Conservation (phyloP, 2,329 filamentous ascomycete species). For the Apiospora aurea region DNA sequence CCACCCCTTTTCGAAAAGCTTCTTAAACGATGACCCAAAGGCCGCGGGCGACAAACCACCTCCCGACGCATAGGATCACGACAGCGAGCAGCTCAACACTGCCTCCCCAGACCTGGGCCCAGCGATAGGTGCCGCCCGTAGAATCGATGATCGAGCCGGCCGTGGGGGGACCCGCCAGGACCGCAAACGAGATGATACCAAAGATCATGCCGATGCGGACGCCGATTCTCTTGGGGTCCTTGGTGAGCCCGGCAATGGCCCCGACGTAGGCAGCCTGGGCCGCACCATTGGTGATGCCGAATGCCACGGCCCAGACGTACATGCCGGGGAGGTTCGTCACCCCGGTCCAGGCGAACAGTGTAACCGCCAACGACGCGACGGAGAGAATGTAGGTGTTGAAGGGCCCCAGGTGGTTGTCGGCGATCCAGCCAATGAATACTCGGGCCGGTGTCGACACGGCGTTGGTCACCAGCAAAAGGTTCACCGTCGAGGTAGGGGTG, state of each 20-base stretch:
- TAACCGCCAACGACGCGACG: constrained; percentile 50
- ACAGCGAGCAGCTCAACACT: constrained; percentile 39
- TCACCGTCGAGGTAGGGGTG: constrained; percentile 57
- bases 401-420: constrained; percentile 59
- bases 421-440: constrained; percentile 58
- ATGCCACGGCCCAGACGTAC: constrained; percentile 53
- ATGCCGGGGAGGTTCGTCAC: constrained; percentile 50
- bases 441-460: constrained; percentile 63
- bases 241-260: constrained; percentile 50
- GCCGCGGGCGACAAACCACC: constrained; percentile 30
- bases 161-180: constrained; percentile 52
- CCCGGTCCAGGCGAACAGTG: constrained; percentile 63
- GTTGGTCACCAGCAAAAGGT: constrained; percentile 64
- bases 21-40: neutral
- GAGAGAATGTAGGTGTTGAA: constrained; percentile 63
- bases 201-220: constrained; percentile 55
- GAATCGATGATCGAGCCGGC: constrained; percentile 54
- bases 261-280: constrained; percentile 51
- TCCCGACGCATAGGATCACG: constrained; percentile 28
- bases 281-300: constrained; percentile 52
- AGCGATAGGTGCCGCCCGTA: constrained; percentile 48
- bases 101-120: constrained; percentile 57
- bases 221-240: constrained; percentile 53
- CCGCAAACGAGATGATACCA: constrained; percentile 49
- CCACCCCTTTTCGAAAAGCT: neutral